Percentiles rank a stretch among this genome's conserved stretches.
These are phyloP conservation scores for Eimeria zaria DNA, from an alignment of 169 alveolate genomes.

Conservation along the genomic window DNA sequence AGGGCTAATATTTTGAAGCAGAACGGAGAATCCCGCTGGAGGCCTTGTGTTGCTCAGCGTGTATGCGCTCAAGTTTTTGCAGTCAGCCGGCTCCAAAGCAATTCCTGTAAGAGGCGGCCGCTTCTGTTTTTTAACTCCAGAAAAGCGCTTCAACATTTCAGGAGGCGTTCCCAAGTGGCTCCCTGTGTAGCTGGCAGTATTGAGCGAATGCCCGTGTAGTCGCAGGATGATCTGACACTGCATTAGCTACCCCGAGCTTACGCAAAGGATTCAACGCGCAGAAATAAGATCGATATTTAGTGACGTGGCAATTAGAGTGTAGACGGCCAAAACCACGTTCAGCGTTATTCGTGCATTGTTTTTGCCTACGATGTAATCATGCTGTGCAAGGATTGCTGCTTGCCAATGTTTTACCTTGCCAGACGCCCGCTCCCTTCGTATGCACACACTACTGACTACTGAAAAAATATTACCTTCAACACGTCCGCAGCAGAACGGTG, in stretches of 20 bases:
- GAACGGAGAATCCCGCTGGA: background rate
- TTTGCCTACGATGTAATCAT: background rate
- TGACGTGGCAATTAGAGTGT: background rate
- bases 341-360: background rate
- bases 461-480: background rate
- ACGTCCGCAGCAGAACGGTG: too few relatives aligned
- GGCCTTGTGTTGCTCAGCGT: constrained; percentile 72
- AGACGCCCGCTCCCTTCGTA: background rate
- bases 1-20: background rate
- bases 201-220: too few relatives aligned
- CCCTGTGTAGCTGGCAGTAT: background rate
- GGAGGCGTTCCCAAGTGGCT: background rate
- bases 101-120: constrained; percentile 1
- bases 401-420: background rate
- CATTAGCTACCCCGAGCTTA: background rate
- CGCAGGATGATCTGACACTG: too few relatives aligned
- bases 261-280: background rate
- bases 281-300: background rate
- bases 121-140: background rate
- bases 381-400: background rate
- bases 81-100: background rate
- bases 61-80: constrained; percentile 44
- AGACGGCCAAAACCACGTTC: background rate
- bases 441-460: background rate
- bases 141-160: background rate